A percentile compares a stretch with the other conserved stretches of the same genome.
These are phyloP conservation scores for Yamadazyma insecticola DNA, from an alignment of 805 yeast genomes.

Conservation along the genomic window DNA sequence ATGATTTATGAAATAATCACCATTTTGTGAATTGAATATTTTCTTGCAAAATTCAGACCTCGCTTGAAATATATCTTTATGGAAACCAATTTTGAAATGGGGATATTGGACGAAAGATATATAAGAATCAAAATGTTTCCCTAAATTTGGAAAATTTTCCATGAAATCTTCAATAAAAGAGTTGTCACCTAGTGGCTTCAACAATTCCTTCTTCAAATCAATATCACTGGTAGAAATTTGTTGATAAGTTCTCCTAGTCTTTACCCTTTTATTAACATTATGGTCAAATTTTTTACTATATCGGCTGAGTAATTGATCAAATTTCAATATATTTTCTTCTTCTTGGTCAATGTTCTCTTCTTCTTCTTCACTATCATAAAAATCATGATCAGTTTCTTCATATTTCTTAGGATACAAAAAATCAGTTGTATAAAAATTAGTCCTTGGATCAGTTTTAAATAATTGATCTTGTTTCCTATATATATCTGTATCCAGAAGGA, in stretches of 20 bases:
- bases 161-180: background rate
- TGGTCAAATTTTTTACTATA: slow-evolving; percentile 14
- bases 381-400: slow-evolving; percentile 12
- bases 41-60: slow-evolving; percentile 26
- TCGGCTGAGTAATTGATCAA: slow-evolving; percentile 15
- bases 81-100: slow-evolving; percentile 29
- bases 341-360: slow-evolving; percentile 10
- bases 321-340: slow-evolving; percentile 8
- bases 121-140: slow-evolving; percentile 33
- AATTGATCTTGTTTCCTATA: slow-evolving; percentile 40
- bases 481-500: slow-evolving; percentile 28
- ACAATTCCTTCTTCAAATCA: background rate
- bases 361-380: slow-evolving; percentile 12
- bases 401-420: slow-evolving; percentile 19
- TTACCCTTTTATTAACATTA: slow-evolving; percentile 8
- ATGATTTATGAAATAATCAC: slow-evolving; percentile 20
- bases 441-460: slow-evolving; percentile 24
- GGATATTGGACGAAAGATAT: slow-evolving; percentile 21
- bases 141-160: slow-evolving; percentile 5
- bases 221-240: slow-evolving; percentile 2
- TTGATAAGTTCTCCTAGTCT: slow-evolving; percentile 14
- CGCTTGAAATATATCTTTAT: slow-evolving; percentile 23
- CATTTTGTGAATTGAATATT: slow-evolving; percentile 16
- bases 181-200: background rate
- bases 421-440: slow-evolving; percentile 23